Conservation (phyloP, 1,284 basidiomycete species). For the Exobasidium cylindrosporum region DNA sequence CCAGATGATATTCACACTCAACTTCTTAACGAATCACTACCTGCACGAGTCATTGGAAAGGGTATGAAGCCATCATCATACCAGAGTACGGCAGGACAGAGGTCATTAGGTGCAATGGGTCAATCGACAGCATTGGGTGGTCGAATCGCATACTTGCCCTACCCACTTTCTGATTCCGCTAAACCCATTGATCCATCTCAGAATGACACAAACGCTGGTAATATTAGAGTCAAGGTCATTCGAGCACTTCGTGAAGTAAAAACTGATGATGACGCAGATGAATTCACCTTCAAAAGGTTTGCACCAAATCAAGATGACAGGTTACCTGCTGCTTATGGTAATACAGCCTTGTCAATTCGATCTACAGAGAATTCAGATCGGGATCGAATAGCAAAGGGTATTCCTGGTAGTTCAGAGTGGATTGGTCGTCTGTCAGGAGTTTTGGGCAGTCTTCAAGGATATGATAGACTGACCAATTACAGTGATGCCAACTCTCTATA, state of each 20-base stretch:
- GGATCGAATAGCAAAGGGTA: neutral
- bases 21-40: conserved; percentile 35
- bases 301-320: neutral
- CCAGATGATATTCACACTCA: conserved; percentile 44
- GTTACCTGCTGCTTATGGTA: neutral
- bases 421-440: neutral
- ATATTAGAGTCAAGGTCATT: neutral
- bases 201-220: neutral
- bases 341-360: neutral
- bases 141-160: conserved; percentile 4
- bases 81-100: neutral
- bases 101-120: neutral
- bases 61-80: conserved; percentile 1
- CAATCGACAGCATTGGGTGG: neutral
- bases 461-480: too few species aligned
- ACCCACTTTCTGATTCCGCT: neutral
- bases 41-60: conserved; percentile 39
- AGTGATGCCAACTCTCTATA: too few species aligned
- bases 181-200: neutral
- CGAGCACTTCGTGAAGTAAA: neutral
- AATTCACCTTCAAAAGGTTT: neutral
- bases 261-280: neutral
- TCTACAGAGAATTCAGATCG: neutral
- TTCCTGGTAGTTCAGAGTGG: conserved; percentile 3
- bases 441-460: neutral